Conservation (phyloP, 148 eudicot genomes). For the Amaranthus cruentus region DNA sequence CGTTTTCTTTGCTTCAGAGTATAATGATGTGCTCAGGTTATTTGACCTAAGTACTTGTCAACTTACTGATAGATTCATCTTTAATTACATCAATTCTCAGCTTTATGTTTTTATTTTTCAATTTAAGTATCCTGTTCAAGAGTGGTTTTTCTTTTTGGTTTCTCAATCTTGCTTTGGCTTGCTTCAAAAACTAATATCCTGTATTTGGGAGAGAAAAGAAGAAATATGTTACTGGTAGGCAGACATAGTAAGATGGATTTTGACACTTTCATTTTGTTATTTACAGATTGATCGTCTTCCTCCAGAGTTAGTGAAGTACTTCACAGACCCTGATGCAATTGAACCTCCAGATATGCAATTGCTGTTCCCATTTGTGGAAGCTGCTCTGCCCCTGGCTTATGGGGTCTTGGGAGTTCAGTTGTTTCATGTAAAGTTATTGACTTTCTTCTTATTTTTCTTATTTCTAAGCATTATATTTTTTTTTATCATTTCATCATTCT, state of each 20-base stretch:
- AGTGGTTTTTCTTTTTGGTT: too few species aligned
- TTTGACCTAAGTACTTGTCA: not conserved
- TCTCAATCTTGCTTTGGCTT: constrained; percentile 1
- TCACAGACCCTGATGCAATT: constrained; percentile 92
- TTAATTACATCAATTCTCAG: not conserved
- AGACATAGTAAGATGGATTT: not conserved
- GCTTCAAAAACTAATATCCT: not conserved
- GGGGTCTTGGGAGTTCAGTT: constrained; percentile 94
- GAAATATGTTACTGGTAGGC: not conserved
- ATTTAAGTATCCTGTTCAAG: not conserved
- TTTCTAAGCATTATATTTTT: not conserved
- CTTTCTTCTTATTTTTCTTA: constrained; percentile 1
- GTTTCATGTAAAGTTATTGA: constrained; percentile 63
- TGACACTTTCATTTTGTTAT: constrained; percentile 6
- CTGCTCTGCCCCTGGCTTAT: constrained; percentile 93
- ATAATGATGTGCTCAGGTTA: not conserved
- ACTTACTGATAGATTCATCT: not conserved
- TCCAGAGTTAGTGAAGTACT: constrained; percentile 92
- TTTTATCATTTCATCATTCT: not conserved
- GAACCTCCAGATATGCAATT: constrained; percentile 98
- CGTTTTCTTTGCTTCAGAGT: not conserved
- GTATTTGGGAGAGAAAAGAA: not conserved
- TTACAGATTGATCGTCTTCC: constrained; percentile 91
- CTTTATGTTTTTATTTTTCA: not conserved
- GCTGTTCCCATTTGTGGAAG: constrained; percentile 84